Evolutionary conservation across 2,329 filamentous ascomycete genomes (phyloP), one percentile per base, ranked within the genome.

Genomic region (Curvularia sp.): DNA sequence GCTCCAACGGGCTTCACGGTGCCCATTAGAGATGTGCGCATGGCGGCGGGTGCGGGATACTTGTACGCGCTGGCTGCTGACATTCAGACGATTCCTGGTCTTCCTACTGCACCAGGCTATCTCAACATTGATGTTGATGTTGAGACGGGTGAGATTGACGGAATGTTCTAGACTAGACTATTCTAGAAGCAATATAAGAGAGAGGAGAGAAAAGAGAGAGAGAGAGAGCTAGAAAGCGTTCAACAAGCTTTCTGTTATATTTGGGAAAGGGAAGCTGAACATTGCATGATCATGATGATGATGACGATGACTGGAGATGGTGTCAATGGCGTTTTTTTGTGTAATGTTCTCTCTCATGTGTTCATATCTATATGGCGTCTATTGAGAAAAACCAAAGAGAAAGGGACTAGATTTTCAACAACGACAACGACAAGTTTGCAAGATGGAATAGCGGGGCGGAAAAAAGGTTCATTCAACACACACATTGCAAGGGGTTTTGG

Each of bases 51-150:
- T 73, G 95, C 92, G 62, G 95, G 95, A 63, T 66, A 73, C 61
- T 66, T 90, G 53, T 97, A 97, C 70, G 95, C 95, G 6, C 85
- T 98, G 61, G 95, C 95, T 53, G 95, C 95, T 13, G 95, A 99
- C 74, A 98, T 99, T 66, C 95, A 98, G 83, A 99, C 95, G 1
- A 99, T 99, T 64, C 95, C 95, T 13, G 95, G 95, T 61, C 82
- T 99, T 64, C 94, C 94, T 9, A 98, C 95, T 8, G 94, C 94
- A 19, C 95, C 94, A 8, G 95, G 95, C 10, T 98, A 98, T 75
- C 82, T 98, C 61, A 97, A 97, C 71, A 93, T 97, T 45, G 94
- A 97, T 67, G 84, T 89, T 42, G 79, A 83, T 63, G 71, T 77
- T 25, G 80, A 82, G 72, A 83, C 80, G 18, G 82, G 80, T 13